Base-by-base conservation (phyloP, 2,329 filamentous ascomycete genomes). In the Paraphaeosphaeria minitans region DNA sequence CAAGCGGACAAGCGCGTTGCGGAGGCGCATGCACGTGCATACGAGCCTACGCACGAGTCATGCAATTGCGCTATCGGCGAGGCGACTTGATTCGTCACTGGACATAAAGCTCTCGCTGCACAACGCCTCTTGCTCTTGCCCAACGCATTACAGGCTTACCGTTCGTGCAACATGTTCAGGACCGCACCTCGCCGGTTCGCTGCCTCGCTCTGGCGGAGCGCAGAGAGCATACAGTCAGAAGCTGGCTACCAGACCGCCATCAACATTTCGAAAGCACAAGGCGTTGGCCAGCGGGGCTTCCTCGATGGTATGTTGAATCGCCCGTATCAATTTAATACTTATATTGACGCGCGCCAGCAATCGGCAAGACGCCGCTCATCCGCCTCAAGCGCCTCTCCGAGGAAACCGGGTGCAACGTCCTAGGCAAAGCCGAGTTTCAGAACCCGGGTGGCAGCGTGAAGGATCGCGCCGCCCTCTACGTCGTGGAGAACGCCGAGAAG, bases 401-500 rank as follows among this genome's bases (percentile, higher is more conserved):
- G 60, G 85, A 96, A 74, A 98, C 95, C 0, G 93, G 93, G 65
- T 98, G 95, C 84, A 91, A 96, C 69, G 83, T 99, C 58, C 88
- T 98, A 42, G 95, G 94, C 72, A 99, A 99, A 79, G 93, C 95
- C 70, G 95, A 99, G 78, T 99, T 99, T 81, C 95, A 96, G 84
- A 99, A 99, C 83, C 95, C 95, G 1, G 95, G 95, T 67, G 95
- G 95, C 59, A 93, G 89, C 55, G 89, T 99, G 76, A 99, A 99
- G 81, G 95, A 99, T 80, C 91, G 95, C 63, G 95, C 95, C 2
- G 95, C 95, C 4, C 86, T 97, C 50, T 99, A 92, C 80, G 91
- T 98, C 5, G 92, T 99, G 68, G 89, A 92, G 73, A 90, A 97
- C 81, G 95, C 95, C 61, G 95, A 99, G 79, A 91, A 95, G 79